Conservation (phyloP, 2,329 filamentous ascomycete genomes). For the Aspergillus felis region DNA sequence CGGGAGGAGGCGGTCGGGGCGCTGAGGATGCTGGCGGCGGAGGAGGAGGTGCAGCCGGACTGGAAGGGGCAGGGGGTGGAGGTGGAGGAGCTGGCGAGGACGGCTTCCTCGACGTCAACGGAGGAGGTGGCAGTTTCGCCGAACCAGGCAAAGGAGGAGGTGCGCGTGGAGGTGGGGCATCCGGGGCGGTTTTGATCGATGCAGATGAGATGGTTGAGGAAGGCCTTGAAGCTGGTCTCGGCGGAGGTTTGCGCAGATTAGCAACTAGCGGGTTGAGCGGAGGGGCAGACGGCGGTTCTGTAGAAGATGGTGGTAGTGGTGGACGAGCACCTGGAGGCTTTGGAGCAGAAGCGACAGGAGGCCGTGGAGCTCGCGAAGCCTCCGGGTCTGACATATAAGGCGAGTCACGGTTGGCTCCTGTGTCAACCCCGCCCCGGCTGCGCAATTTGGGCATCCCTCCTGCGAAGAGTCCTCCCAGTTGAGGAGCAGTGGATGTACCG, state of each 20-base stretch:
- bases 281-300: conserved; percentile 46
- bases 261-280: conserved; percentile 52
- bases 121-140: conserved; percentile 52
- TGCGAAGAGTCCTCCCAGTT: conserved; percentile 82
- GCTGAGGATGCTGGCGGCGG: conserved; percentile 30
- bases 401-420: conserved; percentile 66
- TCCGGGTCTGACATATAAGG: conserved; percentile 82
- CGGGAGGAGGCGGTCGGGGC: conserved; percentile 35
- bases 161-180: conserved; percentile 50
- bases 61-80: conserved; percentile 39
- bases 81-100: conserved; percentile 47
- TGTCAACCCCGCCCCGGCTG: conserved; percentile 79
- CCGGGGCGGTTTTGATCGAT: conserved; percentile 48
- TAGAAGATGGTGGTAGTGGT: conserved; percentile 46
- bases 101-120: conserved; percentile 55
- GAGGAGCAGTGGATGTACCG: conserved; percentile 62
- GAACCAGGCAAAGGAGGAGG: conserved; percentile 62
- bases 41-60: conserved; percentile 42
- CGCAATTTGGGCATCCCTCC: conserved; percentile 94
- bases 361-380: conserved; percentile 39
- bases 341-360: conserved; percentile 24
- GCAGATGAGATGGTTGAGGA: conserved; percentile 57
- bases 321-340: conserved; percentile 53
- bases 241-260: conserved; percentile 57
- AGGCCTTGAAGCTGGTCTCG: conserved; percentile 52